Evolutionary conservation across 2,329 filamentous ascomycete species (phyloP), one percentile per base, ranked within the genome.

Genomic region (Grosmannia penicillata): DNA sequence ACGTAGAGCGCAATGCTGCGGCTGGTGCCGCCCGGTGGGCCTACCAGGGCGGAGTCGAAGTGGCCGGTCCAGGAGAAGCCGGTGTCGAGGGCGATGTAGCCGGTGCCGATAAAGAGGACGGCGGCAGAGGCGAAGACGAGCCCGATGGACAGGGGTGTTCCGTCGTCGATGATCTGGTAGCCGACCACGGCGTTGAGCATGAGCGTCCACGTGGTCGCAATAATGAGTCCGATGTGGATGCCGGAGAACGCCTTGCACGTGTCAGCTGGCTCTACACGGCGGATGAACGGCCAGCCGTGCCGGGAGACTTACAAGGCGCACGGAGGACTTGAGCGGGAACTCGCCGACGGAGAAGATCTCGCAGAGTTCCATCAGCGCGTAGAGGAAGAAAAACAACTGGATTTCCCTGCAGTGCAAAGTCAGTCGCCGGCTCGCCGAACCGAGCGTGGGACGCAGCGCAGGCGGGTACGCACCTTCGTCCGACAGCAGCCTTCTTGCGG

Each of bases 281-380:
- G 50, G 14, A 33, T 22, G 17, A 19, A 15, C 21, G 9, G 17
- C 15, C 9, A 6, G 26, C 11, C 4, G n/a, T 14, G 33, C 14
- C 5, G 15, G 13, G 4, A 11, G 14, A 26, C 78, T 47, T 69
- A 82, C 85, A 51, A 82, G 70, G 55, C 86, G 76, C 42, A 83
- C 81, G 36, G 62, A 73, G 37, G 68, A 62, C 48, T 72, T 64
- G 17, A 95, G 62, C 3, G 89, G 86, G 51, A 98, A 89, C 23
- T 79, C 82, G 48, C 91, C 91, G 26, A 96, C 77, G 0, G 86
- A 87, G 62, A 98, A 95, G 52, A 98, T 94, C 58, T 96, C 91
- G 61, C 87, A 95, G 51, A 98, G 82, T 51, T 82, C 77, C 44
- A 96, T 77, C 42, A 96, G 60, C 41, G 93, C 80, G 57, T 85